Conservation (phyloP, 768 basidiomycete genomes). For the Leccinum aurantiacum region DNA sequence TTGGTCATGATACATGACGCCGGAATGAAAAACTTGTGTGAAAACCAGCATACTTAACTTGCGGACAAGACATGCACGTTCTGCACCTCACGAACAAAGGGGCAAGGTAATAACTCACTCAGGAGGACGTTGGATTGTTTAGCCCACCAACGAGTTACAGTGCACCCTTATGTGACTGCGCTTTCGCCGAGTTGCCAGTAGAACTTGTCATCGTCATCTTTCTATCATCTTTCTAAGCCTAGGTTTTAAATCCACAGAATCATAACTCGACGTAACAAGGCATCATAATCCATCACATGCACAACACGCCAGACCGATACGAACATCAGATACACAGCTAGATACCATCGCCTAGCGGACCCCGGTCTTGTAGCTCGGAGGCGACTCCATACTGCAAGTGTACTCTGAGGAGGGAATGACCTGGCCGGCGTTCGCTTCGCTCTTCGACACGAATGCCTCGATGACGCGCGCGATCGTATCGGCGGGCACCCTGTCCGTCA, state of each 20-base stretch:
- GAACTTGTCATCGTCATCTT: no score
- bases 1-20: no score
- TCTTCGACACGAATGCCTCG: constrained; percentile 5
- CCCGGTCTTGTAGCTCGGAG: constrained; percentile 22
- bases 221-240: no score
- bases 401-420: neutral
- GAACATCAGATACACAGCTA: neutral
- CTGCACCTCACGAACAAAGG: no score
- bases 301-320: neutral
- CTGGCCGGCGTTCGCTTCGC: neutral
- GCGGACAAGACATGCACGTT: no score
- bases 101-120: no score
- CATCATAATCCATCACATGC: neutral
- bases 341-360: neutral
- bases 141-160: no score
- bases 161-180: no score
- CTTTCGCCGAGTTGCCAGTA: no score
- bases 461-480: constrained; percentile 23
- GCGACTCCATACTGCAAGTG: constrained; percentile 8
- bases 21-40: no score
- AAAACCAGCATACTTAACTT: no score
- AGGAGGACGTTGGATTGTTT: no score
- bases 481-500: constrained; percentile 9
- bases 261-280: neutral
- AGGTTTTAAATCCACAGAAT: neutral